Evolutionary conservation across 2,329 filamentous ascomycete genomes (phyloP).

Genomic region (Amylocarpus encephaloides): DNA sequence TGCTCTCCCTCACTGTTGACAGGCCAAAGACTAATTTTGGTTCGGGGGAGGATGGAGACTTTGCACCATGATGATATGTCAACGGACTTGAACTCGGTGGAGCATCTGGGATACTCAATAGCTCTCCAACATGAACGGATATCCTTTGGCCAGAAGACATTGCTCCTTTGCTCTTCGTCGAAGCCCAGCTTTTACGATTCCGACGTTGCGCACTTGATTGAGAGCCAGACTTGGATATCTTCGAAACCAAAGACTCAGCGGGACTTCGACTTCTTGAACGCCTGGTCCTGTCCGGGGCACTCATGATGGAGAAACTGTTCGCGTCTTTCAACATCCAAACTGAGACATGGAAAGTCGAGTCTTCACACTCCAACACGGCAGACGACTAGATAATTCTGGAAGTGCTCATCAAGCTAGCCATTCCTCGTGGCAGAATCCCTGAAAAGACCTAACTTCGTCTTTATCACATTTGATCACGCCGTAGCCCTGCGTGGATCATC

Average conservation of each 20-base stretch:
- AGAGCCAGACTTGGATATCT: neutral
- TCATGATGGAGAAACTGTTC: constrained; percentile 3
- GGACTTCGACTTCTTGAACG: constrained; percentile 6
- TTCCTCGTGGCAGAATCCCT: neutral
- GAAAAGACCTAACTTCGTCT: neutral
- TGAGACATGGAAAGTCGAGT: constrained; percentile 1
- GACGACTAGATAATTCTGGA: neutral
- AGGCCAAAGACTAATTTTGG: neutral
- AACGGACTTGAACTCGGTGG: neutral
- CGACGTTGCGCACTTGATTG: constrained; percentile 3
- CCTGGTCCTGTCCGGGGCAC: neutral
- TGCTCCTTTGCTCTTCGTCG: constrained; percentile 1
- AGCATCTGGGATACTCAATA: neutral
- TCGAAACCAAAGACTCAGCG: constrained; percentile 3
- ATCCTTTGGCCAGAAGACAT: constrained; percentile 5
- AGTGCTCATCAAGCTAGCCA: neutral
- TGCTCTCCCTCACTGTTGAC: neutral
- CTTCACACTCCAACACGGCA: neutral
- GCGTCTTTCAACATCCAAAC: neutral
- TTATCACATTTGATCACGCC: constrained; percentile 1
- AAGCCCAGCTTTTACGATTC: constrained; percentile 4
- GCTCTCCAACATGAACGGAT: constrained; percentile 5
- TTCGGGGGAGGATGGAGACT: neutral
- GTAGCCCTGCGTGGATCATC: constrained; percentile 9
- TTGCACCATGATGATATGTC: neutral